These are phyloP conservation scores for Candida tropicalis DNA, from an alignment of 1,139 yeast species.

Conservation along the genomic window DNA sequence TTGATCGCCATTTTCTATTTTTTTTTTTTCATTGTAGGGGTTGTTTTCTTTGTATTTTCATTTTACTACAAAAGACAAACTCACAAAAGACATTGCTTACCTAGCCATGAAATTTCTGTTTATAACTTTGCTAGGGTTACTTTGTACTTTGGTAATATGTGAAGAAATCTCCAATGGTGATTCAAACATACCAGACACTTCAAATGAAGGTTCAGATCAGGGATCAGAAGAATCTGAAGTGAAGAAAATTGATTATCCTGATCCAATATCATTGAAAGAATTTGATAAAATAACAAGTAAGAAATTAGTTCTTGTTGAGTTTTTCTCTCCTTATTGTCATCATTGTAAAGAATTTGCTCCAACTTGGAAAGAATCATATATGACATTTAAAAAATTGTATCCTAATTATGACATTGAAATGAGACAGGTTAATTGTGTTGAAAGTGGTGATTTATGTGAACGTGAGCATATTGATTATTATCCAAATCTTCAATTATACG, in stretches of 20 bases:
- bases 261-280: slow-evolving; percentile 32
- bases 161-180: slow-evolving; percentile 1
- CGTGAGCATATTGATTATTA: slow-evolving; percentile 57
- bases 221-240: slow-evolving; percentile 4
- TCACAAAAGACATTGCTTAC: not conserved
- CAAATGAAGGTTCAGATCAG: slow-evolving; percentile 2
- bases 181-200: not conserved
- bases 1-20: too few relatives aligned
- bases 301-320: slow-evolving; percentile 62
- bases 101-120: slow-evolving; percentile 4
- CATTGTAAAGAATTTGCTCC: slow-evolving; percentile 72
- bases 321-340: slow-evolving; percentile 69
- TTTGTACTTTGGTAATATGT: not conserved
- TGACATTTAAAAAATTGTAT: slow-evolving; percentile 36
- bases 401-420: slow-evolving; percentile 50
- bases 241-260: slow-evolving; percentile 18
- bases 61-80: not conserved
- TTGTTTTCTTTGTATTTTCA: not conserved
- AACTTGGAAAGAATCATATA: slow-evolving; percentile 61
- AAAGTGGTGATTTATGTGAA: slow-evolving; percentile 70
- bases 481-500: slow-evolving; percentile 65
- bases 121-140: slow-evolving; percentile 3
- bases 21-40: too few relatives aligned
- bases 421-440: slow-evolving; percentile 74
- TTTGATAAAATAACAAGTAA: slow-evolving; percentile 49